Evolutionary conservation across 73 alveolate species (phyloP).

Genomic region (Paramecium sonneborni): DNA sequence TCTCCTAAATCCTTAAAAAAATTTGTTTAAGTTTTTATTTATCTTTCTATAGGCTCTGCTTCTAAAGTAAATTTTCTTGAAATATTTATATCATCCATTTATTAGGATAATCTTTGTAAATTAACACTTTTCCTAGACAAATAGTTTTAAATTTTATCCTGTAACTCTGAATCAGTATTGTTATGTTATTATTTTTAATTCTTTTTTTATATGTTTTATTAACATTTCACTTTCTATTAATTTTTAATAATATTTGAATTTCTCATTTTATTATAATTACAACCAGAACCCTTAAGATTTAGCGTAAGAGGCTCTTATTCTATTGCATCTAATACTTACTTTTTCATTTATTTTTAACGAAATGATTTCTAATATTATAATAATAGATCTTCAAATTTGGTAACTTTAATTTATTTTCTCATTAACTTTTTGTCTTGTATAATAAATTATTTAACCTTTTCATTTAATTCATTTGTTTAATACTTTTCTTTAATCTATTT

Average conservation of each 20-base stretch:
- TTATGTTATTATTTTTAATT: not conserved
- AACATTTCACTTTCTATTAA: not conserved
- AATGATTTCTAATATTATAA: not conserved
- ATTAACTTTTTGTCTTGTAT: not conserved
- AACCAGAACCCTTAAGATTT: not conserved
- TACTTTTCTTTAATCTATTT: not conserved
- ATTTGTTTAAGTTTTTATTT: not conserved
- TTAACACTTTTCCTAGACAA: constrained; percentile 10
- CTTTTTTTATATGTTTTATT: not conserved
- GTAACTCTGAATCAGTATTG: not conserved
- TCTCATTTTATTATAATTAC: not conserved
- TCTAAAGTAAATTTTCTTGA: not conserved
- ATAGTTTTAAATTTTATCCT: constrained; percentile 1
- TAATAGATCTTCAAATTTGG: not conserved
- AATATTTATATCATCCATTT: not conserved
- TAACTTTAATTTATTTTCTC: not conserved
- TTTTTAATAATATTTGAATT: not conserved
- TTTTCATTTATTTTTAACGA: not conserved
- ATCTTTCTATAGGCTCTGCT: not conserved
- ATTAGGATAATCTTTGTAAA: not conserved
- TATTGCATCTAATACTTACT: not conserved
- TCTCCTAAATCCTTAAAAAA: not conserved
- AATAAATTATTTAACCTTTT: not conserved
- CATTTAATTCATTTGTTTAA: not conserved
- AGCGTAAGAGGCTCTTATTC: constrained; percentile 2